Conservation (phyloP, 345 rosid species). For the Eucalyptus cloeziana region DNA sequence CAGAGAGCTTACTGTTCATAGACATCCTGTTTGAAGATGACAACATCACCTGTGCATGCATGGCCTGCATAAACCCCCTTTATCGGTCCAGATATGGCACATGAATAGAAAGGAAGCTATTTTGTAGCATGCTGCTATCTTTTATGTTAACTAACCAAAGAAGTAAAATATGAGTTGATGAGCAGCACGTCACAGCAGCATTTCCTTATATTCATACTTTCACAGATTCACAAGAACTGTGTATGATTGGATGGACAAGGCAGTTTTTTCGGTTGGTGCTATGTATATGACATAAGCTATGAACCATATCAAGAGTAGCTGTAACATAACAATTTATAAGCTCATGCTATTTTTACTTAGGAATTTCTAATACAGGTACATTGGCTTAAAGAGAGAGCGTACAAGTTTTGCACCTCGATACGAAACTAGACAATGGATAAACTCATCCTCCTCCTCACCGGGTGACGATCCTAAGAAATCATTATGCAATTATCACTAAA, state of each 20-base stretch:
- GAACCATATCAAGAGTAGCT: not conserved
- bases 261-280: not conserved
- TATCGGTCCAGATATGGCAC: no score
- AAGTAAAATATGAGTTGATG: not conserved
- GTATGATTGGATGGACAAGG: not conserved
- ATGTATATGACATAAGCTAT: not conserved
- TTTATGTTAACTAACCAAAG: not conserved
- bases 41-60: constrained; percentile 46
- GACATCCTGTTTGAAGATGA: constrained; percentile 54
- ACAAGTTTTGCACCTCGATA: constrained; percentile 34
- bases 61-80: constrained; percentile 27
- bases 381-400: not conserved
- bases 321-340: not conserved
- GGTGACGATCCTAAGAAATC: constrained; percentile 19
- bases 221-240: not conserved
- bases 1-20: constrained; percentile 28
- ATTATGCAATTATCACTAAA: not conserved
- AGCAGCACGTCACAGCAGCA: not conserved
- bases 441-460: constrained; percentile 40
- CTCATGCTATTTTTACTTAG: not conserved
- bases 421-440: constrained; percentile 35
- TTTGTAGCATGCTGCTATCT: not conserved
- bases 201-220: not conserved
- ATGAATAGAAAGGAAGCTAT: not conserved
- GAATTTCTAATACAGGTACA: not conserved